Conservation (phyloP, 1,284 basidiomycete genomes). For the Papiliotrema fonsecae region DNA sequence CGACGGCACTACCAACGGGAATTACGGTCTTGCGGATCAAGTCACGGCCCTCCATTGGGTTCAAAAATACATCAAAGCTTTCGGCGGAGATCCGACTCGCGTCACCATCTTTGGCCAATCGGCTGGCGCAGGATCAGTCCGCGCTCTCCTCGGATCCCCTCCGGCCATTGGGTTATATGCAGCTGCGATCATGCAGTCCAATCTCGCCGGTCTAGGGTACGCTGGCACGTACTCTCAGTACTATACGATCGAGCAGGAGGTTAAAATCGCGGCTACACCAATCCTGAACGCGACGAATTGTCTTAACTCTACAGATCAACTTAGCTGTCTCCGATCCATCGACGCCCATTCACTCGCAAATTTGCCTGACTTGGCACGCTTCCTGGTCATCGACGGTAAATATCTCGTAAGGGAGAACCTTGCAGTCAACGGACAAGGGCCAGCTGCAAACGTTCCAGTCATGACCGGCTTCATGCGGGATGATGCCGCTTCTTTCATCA, state of each 20-base stretch:
- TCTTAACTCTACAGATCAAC: conserved; percentile 17
- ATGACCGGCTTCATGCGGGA: conserved; percentile 53
- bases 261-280: conserved; percentile 37
- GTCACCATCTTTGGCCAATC: conserved; percentile 57
- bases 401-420: conserved; percentile 50
- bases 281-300: conserved; percentile 47
- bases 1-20: too few relatives aligned
- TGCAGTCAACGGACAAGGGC: conserved; percentile 46
- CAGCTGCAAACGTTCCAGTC: conserved; percentile 50
- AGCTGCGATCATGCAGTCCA: conserved; percentile 53
- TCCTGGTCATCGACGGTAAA: conserved; percentile 51
- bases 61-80: too few relatives aligned
- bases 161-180: conserved; percentile 52
- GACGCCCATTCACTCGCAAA: conserved; percentile 43
- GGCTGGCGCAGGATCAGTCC: conserved; percentile 51
- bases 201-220: conserved; percentile 52
- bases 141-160: conserved; percentile 50
- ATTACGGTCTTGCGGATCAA: too few relatives aligned
- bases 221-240: conserved; percentile 50
- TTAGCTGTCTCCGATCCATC: conserved; percentile 43
- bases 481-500: conserved; percentile 46
- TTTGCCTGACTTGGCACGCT: conserved; percentile 44
- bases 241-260: conserved; percentile 44
- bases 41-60: too few relatives aligned
- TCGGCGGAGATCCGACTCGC: too few relatives aligned